Conservation (phyloP, 192 early-diverging fungal species). For the Coemansia sp. region DNA sequence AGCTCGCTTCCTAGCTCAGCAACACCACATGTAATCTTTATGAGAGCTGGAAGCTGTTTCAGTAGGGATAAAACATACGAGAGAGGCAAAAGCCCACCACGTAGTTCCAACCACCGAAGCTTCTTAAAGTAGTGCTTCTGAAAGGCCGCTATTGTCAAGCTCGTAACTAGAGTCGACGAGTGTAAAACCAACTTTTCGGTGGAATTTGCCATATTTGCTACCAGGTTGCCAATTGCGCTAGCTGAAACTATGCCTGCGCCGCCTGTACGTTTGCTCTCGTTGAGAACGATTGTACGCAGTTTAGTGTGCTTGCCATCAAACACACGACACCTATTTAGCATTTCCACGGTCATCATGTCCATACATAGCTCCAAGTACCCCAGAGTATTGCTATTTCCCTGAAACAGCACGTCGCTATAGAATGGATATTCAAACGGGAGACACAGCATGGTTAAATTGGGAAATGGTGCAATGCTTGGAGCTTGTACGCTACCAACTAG, state of each 20-base stretch:
- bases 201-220: too few species aligned
- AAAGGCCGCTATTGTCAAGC: background rate
- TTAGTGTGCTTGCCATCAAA: background rate
- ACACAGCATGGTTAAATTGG: background rate
- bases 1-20: background rate
- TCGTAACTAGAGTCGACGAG: background rate
- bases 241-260: background rate
- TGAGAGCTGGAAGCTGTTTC: background rate
- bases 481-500: background rate
- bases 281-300: background rate
- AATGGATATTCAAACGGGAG: conserved; percentile 4
- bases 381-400: conserved; percentile 1
- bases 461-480: background rate
- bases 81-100: background rate
- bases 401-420: conserved; percentile 8
- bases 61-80: background rate
- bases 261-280: background rate
- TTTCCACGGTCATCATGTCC: background rate
- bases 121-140: background rate
- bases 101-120: background rate
- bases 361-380: background rate
- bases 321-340: background rate
- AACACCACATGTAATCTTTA: background rate
- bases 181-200: background rate
- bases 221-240: background rate